phyloP scores from a whole-genome alignment of 2,329 filamentous ascomycete species.

The Colletotrichum lindemuthianum region DNA sequence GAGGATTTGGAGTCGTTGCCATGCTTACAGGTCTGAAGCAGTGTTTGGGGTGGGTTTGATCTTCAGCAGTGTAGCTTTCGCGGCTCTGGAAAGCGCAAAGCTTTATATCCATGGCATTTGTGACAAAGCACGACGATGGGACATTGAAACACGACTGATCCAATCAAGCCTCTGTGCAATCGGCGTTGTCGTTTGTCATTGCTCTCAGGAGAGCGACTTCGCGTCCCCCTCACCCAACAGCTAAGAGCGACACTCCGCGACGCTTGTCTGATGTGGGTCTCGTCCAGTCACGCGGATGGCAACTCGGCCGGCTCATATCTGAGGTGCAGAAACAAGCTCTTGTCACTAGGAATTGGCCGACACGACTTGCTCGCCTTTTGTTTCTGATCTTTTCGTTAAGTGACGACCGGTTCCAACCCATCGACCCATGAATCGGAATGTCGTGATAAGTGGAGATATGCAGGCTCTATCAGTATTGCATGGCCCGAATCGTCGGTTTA shows the following conservation, averaged over 20 bases:
- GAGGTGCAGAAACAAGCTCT: slow-evolving; percentile 16
- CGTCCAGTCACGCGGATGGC: slow-evolving; percentile 1
- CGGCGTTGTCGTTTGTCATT: slow-evolving; percentile 1
- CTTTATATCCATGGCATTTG: slow-evolving; percentile 20
- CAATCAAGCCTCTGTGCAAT: too few species aligned
- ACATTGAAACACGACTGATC: too few species aligned
- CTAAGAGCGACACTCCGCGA: slow-evolving; percentile 32
- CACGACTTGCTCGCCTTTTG: too few species aligned
- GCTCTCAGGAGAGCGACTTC: neutral
- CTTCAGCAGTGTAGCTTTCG: neutral
- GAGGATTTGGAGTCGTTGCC: slow-evolving; percentile 21
- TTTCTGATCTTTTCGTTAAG: too few species aligned
- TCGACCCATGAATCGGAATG: too few species aligned
- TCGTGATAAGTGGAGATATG: too few species aligned
- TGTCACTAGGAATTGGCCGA: neutral
- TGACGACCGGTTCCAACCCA: too few species aligned
- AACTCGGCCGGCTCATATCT: slow-evolving; percentile 1
- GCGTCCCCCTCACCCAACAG: neutral
- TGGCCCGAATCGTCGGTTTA: too few species aligned
- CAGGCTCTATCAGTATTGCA: too few species aligned
- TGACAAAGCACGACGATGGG: neutral
- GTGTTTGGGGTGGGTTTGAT: neutral
- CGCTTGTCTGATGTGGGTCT: slow-evolving; percentile 7
- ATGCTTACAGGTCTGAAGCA: slow-evolving; percentile 4
- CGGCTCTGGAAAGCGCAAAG: neutral